These are phyloP conservation scores for Microbotryum violaceum DNA, from an alignment of 1,284 basidiomycete genomes.

Conservation along the genomic window DNA sequence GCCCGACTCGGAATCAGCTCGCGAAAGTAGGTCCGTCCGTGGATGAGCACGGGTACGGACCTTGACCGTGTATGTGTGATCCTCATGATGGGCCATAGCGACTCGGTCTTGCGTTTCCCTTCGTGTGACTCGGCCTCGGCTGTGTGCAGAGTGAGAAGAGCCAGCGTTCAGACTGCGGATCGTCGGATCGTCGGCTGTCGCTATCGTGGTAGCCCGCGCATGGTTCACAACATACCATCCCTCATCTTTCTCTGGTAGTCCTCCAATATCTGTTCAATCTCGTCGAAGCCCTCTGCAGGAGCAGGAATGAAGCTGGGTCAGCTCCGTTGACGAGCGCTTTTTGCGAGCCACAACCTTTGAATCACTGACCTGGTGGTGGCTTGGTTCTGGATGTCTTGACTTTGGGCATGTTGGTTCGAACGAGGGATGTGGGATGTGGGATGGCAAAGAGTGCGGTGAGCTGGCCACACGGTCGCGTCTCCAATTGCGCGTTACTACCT, in stretches of 20 bases:
- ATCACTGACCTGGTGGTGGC: slow-evolving; percentile 55
- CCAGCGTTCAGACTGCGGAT: too few relatives aligned
- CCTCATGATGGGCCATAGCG: slow-evolving; percentile 98
- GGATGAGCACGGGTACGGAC: neutral
- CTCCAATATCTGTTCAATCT: slow-evolving; percentile 45
- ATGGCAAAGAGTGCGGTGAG: too few relatives aligned
- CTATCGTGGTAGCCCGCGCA: too few relatives aligned
- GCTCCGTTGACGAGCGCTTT: too few relatives aligned
- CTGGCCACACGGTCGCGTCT: too few relatives aligned
- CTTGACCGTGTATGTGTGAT: slow-evolving; percentile 86
- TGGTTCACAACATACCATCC: slow-evolving; percentile 61
- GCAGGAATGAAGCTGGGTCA: too few relatives aligned
- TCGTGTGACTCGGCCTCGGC: slow-evolving; percentile 97
- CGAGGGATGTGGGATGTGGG: too few relatives aligned
- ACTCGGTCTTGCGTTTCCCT: slow-evolving; percentile 93
- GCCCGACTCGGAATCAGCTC: too few relatives aligned
- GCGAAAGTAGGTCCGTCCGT: too few relatives aligned
- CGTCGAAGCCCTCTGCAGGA: slow-evolving; percentile 81
- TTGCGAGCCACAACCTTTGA: too few relatives aligned
- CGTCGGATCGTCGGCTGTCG: neutral
- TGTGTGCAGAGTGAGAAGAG: neutral
- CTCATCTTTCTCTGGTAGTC: slow-evolving; percentile 46
- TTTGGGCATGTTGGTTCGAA: slow-evolving; percentile 65
- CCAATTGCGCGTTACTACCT: too few relatives aligned
- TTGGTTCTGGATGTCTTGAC: slow-evolving; percentile 92